These are phyloP conservation scores for Chaetomium globosum DNA, from an alignment of 2,329 filamentous ascomycete genomes.

Conservation along the genomic window DNA sequence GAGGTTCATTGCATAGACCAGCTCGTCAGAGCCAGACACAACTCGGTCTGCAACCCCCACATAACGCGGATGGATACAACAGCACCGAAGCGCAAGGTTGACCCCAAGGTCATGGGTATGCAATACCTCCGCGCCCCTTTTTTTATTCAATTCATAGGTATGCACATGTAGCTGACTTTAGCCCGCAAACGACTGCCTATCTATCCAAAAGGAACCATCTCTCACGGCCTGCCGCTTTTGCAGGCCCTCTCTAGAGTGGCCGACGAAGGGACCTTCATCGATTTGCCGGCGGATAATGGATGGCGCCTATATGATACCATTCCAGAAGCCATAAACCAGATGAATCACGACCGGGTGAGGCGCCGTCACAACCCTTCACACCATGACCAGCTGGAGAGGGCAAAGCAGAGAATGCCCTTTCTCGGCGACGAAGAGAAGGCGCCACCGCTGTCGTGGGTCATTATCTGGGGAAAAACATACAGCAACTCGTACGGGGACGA, in stretches of 20 bases:
- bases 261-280: not conserved
- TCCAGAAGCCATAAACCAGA: too few relatives aligned
- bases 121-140: not conserved
- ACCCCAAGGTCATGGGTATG: not conserved
- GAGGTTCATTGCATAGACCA: slow-evolving; percentile 11
- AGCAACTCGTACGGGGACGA: not conserved
- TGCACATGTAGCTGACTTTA: too few relatives aligned
- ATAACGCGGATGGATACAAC: not conserved
- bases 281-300: not conserved
- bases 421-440: not conserved
- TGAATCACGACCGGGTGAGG: too few relatives aligned
- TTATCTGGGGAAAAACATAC: not conserved
- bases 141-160: not conserved
- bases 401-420: not conserved
- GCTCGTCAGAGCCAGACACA: not conserved
- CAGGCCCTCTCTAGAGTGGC: not conserved
- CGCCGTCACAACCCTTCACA: too few relatives aligned
- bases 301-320: not conserved
- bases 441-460: slow-evolving; percentile 16
- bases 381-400: not conserved
- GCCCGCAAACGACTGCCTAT: not conserved
- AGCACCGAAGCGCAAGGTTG: not conserved
- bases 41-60: not conserved
- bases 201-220: not conserved
- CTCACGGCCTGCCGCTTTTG: not conserved